Evolutionary conservation across 306 rosid genomes (phyloP).

Genomic region (Albizia julibrissin): DNA sequence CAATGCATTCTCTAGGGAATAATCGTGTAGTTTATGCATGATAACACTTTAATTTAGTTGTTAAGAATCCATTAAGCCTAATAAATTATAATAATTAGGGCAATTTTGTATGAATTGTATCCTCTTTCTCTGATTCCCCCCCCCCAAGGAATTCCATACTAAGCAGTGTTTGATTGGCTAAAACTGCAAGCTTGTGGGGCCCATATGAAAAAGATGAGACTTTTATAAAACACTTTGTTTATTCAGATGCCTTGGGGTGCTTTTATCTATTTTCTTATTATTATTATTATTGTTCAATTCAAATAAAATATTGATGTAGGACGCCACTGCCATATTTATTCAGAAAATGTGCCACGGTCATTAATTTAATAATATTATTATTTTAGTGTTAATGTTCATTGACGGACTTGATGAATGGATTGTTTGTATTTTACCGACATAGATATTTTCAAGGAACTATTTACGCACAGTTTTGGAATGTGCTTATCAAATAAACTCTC

Average conservation of each 20-base stretch:
- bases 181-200: slow-evolving; percentile 49
- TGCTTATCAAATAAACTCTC: not conserved
- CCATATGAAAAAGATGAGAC: not conserved
- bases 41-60: slow-evolving; percentile 6
- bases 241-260: not conserved
- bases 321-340: not conserved
- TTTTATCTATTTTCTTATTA: not conserved
- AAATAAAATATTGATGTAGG: not conserved
- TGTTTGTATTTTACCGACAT: not conserved
- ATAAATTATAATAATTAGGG: slow-evolving; percentile 1
- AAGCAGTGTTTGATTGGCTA: slow-evolving; percentile 41
- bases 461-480: not conserved
- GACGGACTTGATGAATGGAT: not conserved
- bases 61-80: slow-evolving; percentile 30
- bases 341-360: not conserved
- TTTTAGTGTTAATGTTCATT: not conserved
- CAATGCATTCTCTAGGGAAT: not conserved
- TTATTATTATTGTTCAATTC: not conserved
- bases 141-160: not conserved
- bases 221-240: not conserved
- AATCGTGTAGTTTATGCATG: not conserved
- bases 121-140: not conserved
- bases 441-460: not conserved
- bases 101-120: not conserved
- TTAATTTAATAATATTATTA: not conserved